Base-by-base conservation (phyloP, 2,329 filamentous ascomycete species). In the Colletotrichum tamarilloi region DNA sequence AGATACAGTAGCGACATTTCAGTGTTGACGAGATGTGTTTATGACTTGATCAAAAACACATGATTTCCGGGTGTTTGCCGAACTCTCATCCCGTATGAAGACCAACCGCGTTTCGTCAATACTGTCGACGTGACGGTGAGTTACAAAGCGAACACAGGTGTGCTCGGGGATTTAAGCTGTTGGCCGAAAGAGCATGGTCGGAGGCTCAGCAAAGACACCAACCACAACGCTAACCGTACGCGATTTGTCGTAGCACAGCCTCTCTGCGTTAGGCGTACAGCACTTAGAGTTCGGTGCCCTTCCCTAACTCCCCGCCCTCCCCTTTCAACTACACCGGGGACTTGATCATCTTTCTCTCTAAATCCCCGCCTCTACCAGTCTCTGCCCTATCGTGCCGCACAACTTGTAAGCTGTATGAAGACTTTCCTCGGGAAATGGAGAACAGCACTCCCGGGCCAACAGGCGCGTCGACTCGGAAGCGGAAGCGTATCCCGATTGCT, bases 401-500 rank as follows among this genome's bases (percentile, higher is more conserved):
- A 65, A 53, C 19, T 49, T 19, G 30, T 19, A 32, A 28, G 24
- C 64, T 49, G 49, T 28, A 42, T 19, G 12, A 70, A n/a, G 60
- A 24, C 22, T 19, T 24, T 35, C 35, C n/a, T 19, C 42, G 42
- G 19, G 42, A 49, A 32, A 73, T 73, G 70, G 70, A 73, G 60
- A 69, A 57, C 60, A 35, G 22, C 12, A 62, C 55, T 30, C 55
- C 60, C n/a, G 32, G 24, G 11, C 46, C 70, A 73, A 16, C 56
- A 38, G 9, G 8, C 38, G 28, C 70, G 26, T 28, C 57, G 16
- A 62, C 53, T 38, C 65, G 73, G 62, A 74, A 74, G 69, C 69
- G 73, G 65, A 74, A 74, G 69, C 66, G 77, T 4, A 77, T 76
- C 42, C 70, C 76, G 24, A 70, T 78, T 28, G 77, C 77, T n/a